Evolutionary conservation across 768 basidiomycete species (phyloP), one percentile per base, ranked within the genome.

Genomic region (Agaricus bisporus): DNA sequence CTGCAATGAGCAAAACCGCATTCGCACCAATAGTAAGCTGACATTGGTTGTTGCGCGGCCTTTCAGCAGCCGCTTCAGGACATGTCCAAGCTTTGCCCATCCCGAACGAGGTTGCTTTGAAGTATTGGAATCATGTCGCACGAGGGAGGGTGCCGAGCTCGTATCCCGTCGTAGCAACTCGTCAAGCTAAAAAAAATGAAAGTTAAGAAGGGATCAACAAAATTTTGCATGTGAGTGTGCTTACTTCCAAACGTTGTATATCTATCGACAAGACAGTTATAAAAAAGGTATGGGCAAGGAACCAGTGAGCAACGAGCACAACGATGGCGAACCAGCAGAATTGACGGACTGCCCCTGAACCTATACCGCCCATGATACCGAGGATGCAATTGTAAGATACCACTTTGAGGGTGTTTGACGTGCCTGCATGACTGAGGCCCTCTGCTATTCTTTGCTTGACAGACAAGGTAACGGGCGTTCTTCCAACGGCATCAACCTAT

Each of bases 241-340:
- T 46, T 61, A 83, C 86, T 72, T 95, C 95, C 22, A 99, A 70
- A 43, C 95, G 83, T 60, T 97, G 94, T 43, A 98, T 84, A 72
- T 99, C 95, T 60, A 99, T 97, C 0, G 92, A 93, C 20, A 99
- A 72, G 25, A 97, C 93, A 6, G 95, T 89, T 58, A 95, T 76
- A 70, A 95, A 98, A 71, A 98, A 95, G 0, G 93, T 97, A 63
- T 97, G 91, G 14, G 95, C 87, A 56, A 98, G 78, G 72, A 95
- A 95, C 93, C 93, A 98, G 66, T 98, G 95, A 14, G 93, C 94
- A 28, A 98, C 88, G 18, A 98, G 78, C 10, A 98, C 92, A 20
- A 98, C 92, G 41, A 93, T 85, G 0, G 93, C 92, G 65, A 98
- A 98, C 3, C 84, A 77, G 67, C 94, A 95, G 64, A 98, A 95